These are phyloP conservation scores for Claviceps sp. DNA, from an alignment of 2,329 filamentous ascomycete genomes.

Conservation along the genomic window DNA sequence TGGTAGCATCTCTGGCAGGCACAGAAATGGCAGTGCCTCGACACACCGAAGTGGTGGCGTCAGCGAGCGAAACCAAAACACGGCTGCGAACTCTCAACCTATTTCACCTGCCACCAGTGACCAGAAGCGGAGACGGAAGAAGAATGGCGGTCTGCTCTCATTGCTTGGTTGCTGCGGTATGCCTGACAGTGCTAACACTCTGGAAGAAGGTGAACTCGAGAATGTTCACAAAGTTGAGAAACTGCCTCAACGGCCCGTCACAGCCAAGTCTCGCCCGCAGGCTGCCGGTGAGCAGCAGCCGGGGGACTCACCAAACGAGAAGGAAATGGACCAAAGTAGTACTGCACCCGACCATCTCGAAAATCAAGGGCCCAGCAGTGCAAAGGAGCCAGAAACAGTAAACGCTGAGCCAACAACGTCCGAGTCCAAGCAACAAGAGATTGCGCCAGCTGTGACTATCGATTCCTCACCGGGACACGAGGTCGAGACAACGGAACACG, in stretches of 20 bases:
- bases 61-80: constrained; percentile 35
- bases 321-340: constrained; percentile 26
- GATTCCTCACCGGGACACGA: constrained; percentile 26
- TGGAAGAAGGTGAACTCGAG: constrained; percentile 37
- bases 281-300: constrained; percentile 38
- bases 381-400: constrained; percentile 30
- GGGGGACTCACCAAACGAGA: constrained; percentile 32
- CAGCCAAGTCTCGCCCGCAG: constrained; percentile 38
- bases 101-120: constrained; percentile 36
- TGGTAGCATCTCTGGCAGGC: constrained; percentile 48
- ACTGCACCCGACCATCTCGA: constrained; percentile 26
- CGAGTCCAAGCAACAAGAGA: constrained; percentile 35
- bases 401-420: constrained; percentile 28
- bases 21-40: constrained; percentile 53
- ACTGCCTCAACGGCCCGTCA: constrained; percentile 39
- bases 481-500: constrained; percentile 14
- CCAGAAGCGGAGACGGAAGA: constrained; percentile 43
- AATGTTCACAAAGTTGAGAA: constrained; percentile 46
- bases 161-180: constrained; percentile 56
- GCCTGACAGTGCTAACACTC: constrained; percentile 43
- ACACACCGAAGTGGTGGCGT: constrained; percentile 48
- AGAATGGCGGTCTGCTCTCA: constrained; percentile 39
- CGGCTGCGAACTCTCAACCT: constrained; percentile 35
- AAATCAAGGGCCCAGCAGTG: constrained; percentile 30
- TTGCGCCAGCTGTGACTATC: constrained; percentile 23